Conservation (phyloP, 1,139 yeast species). For the Suhomyces choctaworum region DNA sequence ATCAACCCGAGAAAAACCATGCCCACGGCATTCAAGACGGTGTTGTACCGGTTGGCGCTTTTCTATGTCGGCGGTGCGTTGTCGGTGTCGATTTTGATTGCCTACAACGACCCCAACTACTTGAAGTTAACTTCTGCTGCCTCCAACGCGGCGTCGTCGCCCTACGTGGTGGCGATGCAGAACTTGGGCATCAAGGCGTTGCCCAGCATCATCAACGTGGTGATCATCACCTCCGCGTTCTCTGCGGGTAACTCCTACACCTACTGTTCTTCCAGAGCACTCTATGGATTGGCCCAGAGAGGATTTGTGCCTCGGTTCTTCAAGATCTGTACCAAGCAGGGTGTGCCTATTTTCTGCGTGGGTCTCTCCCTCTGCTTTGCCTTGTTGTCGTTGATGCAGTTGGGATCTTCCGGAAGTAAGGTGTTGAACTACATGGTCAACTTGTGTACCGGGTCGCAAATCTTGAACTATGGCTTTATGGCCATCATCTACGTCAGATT, state of each 20-base stretch:
- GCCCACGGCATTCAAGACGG: conserved; percentile 78
- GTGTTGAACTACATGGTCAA: conserved; percentile 77
- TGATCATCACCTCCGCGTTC: conserved; percentile 38
- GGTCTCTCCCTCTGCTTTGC: conserved; percentile 32
- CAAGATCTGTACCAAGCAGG: conserved; percentile 45
- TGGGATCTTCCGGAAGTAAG: conserved; percentile 58
- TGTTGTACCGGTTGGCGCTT: conserved; percentile 66
- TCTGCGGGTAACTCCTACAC: conserved; percentile 49
- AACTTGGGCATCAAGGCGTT: conserved; percentile 39
- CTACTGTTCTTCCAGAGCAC: conserved; percentile 45
- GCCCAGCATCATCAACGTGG: conserved; percentile 44
- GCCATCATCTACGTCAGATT: conserved; percentile 59
- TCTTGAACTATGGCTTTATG: conserved; percentile 69
- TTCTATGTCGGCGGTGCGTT: conserved; percentile 60
- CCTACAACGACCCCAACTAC: conserved; percentile 42
- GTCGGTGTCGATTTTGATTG: conserved; percentile 40
- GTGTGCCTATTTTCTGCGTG: conserved; percentile 55
- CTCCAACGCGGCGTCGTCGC: conserved; percentile 37
- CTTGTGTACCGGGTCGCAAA: conserved; percentile 76
- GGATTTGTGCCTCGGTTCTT: conserved; percentile 44
- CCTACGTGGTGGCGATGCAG: conserved; percentile 48
- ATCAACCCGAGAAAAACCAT: conserved; percentile 73
- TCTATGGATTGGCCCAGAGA: conserved; percentile 40
- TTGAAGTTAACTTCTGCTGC: conserved; percentile 23
- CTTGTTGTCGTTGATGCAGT: conserved; percentile 52